Evolutionary conservation across 2,329 filamentous ascomycete genomes (phyloP), one percentile per base, ranked within the genome.

Genomic region (Myrmaecium sp.): DNA sequence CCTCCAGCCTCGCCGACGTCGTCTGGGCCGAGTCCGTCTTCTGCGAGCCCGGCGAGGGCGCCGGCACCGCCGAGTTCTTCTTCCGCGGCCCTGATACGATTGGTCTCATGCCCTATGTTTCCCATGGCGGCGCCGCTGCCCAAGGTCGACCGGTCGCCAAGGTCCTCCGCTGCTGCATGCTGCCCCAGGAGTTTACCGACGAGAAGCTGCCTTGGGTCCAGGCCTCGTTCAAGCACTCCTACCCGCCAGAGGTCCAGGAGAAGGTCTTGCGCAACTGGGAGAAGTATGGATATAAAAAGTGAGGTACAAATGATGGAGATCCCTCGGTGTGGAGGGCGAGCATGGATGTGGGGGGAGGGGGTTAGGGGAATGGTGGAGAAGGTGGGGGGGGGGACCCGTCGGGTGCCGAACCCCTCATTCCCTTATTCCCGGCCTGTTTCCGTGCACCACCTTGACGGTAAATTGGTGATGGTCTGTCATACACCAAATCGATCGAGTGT

Each of bases 11-110:
- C 26, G 54, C 55, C 23, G 57, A 64, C 17, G 53, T 65, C 5
- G 54, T 61, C 27, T 66, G 54, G 54, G 60, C 60, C 0, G 63
- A 58, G 30, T 46, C 41, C 9, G 64, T 60, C 0, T 47, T 60
- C 1, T 66, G 60, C 31, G 47, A 59, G 0, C 59, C 58, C 0
- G 15, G 21, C 5, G 29, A 30, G 4, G n/a, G n/a, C n/a, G n/a
- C n/a, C n/a, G 20, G 12, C 3, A 29, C 25, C 20, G 58, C 63
- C 22, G 60, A 64, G 35, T 47, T 42, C 2, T 46, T 55, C 30
- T 64, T 50, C 26, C 52, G 60, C n/a, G 52, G 64, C 18, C 49
- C 55, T 4, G 35, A 34, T 1, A 56, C 51, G 0, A 60, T 61
- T 33, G 50, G 52, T 0, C 34, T 65, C 2, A 54, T 59, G 11